Evolutionary conservation across 805 yeast genomes (phyloP), one percentile per base, ranked within the genome.

Genomic region (Cyberlindnera euphorbiiphila): DNA sequence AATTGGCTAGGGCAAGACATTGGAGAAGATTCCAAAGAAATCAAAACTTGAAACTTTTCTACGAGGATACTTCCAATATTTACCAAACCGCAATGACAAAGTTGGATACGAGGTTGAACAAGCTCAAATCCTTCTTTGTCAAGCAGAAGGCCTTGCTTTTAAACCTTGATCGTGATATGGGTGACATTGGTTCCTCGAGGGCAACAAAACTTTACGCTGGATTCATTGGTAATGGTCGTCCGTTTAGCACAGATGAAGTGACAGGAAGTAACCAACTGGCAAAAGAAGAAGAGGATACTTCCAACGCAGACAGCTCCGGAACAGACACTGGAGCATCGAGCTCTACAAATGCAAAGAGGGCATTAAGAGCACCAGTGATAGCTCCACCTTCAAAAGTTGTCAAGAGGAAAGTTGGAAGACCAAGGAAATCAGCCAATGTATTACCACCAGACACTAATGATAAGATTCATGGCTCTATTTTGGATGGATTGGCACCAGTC

Each of bases 401-500:
- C 11, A 33, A 33, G 25, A n/a, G 36, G 3, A 33, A 33, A 15
- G 36, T 20, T 20, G 31, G 31, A 5, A 25, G 36, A 14, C 36
- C 36, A 20, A 19, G 29, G 26, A 37, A 30, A 19, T 16, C 25
- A n/a, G 24, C 15, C 17, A 24, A 25, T 12, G 28, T 9, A 14
- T 19, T 8, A 15, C 14, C 23, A 13, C 15, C 25, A 10, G 12
- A 6, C 7, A 12, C 12, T n/a, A 24, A n/a, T 8, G 35, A 29
- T 25, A 21, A 28, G 29, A 25, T 42, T 8, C 31, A 45, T 5
- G 25, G 47, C 1, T 39, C 51, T 10, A 37, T 56, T 1, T 36
- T 60, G 20, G 63, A 61, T 35, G 62, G 63, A 2, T 44, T 55
- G 29, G 47, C 63, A 0, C 60, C 65, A 5, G 43, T 65, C 8